These are phyloP conservation scores for Vanrija humicola DNA, from an alignment of 1,284 basidiomycete species.

Conservation along the genomic window DNA sequence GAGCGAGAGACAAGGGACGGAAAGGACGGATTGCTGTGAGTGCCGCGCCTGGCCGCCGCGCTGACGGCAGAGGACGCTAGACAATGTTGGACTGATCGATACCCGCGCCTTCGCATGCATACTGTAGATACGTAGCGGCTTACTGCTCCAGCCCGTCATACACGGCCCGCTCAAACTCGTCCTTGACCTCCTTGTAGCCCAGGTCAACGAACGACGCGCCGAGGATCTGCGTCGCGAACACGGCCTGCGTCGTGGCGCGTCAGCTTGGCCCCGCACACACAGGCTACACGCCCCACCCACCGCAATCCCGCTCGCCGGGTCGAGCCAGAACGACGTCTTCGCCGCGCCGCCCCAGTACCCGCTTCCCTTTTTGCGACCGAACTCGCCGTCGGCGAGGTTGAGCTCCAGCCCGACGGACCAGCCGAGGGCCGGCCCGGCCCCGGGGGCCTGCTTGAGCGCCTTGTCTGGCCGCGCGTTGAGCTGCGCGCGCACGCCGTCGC, in stretches of 20 bases:
- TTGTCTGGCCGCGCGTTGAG: no score
- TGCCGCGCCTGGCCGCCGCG: no score
- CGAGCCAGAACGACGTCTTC: slow-evolving; percentile 31
- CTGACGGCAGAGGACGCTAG: no score
- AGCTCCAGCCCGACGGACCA: slow-evolving; percentile 17
- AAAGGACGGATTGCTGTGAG: no score
- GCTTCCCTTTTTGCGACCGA: slow-evolving; percentile 20
- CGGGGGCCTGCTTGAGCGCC: neutral
- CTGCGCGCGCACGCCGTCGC: no score
- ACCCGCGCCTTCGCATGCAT: no score
- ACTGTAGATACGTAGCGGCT: no score
- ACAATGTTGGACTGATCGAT: no score
- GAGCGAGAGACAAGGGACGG: no score
- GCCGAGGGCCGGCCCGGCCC: neutral
- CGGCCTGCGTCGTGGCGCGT: neutral
- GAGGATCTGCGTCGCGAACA: slow-evolving; percentile 20
- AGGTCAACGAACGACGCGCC: slow-evolving; percentile 4
- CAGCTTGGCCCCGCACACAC: no score
- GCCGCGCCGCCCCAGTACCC: slow-evolving; percentile 18
- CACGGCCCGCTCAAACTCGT: slow-evolving; percentile 25
- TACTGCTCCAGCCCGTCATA: slow-evolving; percentile 26
- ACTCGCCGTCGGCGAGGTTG: slow-evolving; percentile 6
- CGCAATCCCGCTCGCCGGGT: slow-evolving; percentile 26
- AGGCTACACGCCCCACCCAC: neutral
- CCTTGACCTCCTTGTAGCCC: slow-evolving; percentile 19